These are phyloP conservation scores for Heliamphora exappendiculata DNA, from an alignment of 148 eudicot species.

Conservation along the genomic window DNA sequence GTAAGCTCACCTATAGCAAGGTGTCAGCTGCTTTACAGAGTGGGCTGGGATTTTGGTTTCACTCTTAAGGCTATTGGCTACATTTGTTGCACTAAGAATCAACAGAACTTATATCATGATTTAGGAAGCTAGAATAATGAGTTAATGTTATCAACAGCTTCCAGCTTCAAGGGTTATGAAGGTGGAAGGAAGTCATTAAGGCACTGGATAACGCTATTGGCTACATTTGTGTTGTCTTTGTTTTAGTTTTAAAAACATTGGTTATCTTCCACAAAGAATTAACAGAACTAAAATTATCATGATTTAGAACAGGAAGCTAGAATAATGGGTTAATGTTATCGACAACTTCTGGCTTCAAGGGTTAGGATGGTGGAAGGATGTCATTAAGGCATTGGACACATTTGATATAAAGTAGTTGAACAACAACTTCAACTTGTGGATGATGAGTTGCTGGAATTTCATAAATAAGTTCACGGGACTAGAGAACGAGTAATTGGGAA, in stretches of 20 bases:
- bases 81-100: no score
- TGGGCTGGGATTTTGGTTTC: slow-evolving; percentile 16
- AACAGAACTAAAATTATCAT: no score
- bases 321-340: background rate
- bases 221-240: no score
- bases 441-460: background rate
- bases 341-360: background rate
- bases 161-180: background rate
- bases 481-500: no score
- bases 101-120: no score
- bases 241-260: no score
- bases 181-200: background rate
- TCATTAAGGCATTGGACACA: background rate
- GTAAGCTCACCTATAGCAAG: slow-evolving; percentile 31
- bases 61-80: slow-evolving; percentile 24
- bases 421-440: background rate
- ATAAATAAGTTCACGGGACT: no score
- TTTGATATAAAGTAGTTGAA: background rate
- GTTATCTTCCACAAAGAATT: no score
- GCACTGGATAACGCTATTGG: no score
- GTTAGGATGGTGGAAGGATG: background rate
- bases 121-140: background rate
- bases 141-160: background rate
- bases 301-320: background rate
- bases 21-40: slow-evolving; percentile 20